Evolutionary conservation across 257 asterid species (phyloP).

Genomic region (Nemophila menziesii): DNA sequence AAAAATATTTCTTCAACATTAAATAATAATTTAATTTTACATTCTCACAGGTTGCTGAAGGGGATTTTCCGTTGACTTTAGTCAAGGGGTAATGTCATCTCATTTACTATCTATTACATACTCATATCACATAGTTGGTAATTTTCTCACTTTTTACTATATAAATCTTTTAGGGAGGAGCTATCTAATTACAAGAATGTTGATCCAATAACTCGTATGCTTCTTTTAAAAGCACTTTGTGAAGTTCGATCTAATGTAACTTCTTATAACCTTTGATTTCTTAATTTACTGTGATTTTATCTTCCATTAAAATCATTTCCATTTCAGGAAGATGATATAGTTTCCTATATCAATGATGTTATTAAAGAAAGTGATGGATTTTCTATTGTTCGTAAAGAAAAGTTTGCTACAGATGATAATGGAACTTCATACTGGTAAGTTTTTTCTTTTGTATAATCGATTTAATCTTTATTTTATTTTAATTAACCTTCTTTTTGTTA

Average conservation of each 20-base stretch:
- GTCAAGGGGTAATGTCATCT: conserved; percentile 54
- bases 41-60: conserved; percentile 64
- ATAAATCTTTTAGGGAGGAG: conserved; percentile 50
- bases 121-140: conserved; percentile 5
- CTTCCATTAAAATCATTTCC: conserved; percentile 7
- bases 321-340: conserved; percentile 63
- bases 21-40: conserved; percentile 8
- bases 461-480: not conserved
- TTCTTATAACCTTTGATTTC: conserved; percentile 10
- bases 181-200: conserved; percentile 55
- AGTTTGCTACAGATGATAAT: conserved; percentile 55
- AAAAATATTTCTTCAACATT: conserved; percentile 7
- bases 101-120: conserved; percentile 8
- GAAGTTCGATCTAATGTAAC: conserved; percentile 88
- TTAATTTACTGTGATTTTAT: not conserved
- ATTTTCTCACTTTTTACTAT: conserved; percentile 7
- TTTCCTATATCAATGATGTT: conserved; percentile 41
- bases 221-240: conserved; percentile 78
- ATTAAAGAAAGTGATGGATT: conserved; percentile 35
- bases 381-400: conserved; percentile 46
- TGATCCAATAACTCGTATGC: conserved; percentile 56
- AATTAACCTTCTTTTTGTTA: conserved; percentile 5
- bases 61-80: conserved; percentile 58
- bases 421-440: conserved; percentile 63
- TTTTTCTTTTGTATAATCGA: not conserved